A percentile compares a stretch with the other conserved stretches of the same genome.
Evolutionary conservation across 2,329 filamentous ascomycete species (phyloP).

Genomic region (Rhynchosporium agropyri): DNA sequence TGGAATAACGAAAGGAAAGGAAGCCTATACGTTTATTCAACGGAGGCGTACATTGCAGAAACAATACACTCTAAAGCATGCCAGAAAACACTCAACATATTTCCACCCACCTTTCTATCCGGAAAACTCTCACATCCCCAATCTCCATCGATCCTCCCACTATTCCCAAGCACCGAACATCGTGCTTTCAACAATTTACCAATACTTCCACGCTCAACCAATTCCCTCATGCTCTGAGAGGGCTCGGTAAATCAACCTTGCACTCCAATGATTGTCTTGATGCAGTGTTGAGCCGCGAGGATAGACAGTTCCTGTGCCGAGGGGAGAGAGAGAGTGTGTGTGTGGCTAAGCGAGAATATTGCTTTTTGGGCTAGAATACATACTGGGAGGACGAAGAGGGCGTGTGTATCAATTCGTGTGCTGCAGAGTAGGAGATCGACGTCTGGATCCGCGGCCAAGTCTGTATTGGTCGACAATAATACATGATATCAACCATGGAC

Average conservation of each 20-base stretch:
- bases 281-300: slow-evolving; percentile 42
- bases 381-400: slow-evolving; percentile 52
- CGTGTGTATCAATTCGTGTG: slow-evolving; percentile 58
- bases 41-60: slow-evolving; percentile 31
- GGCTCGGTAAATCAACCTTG: slow-evolving; percentile 54
- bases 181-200: slow-evolving; percentile 51
- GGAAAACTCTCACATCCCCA: slow-evolving; percentile 49
- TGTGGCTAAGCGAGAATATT: slow-evolving; percentile 62
- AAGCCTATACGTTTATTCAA: not conserved
- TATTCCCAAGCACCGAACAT: slow-evolving; percentile 18
- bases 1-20: not conserved
- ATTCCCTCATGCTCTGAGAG: slow-evolving; percentile 47
- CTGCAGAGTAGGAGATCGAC: slow-evolving; percentile 58
- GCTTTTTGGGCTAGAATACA: slow-evolving; percentile 54
- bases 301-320: slow-evolving; percentile 47
- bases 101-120: slow-evolving; percentile 49
- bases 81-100: slow-evolving; percentile 34
- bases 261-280: slow-evolving; percentile 51
- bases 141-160: slow-evolving; percentile 14
- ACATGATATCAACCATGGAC: not conserved
- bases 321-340: slow-evolving; percentile 46
- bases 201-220: slow-evolving; percentile 50
- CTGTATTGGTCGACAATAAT: not conserved
- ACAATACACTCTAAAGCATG: slow-evolving; percentile 50
- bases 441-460: slow-evolving; percentile 51